These are phyloP conservation scores for Phytophthora litchii DNA, from an alignment of 352 stramenopile species.

Conservation along the genomic window DNA sequence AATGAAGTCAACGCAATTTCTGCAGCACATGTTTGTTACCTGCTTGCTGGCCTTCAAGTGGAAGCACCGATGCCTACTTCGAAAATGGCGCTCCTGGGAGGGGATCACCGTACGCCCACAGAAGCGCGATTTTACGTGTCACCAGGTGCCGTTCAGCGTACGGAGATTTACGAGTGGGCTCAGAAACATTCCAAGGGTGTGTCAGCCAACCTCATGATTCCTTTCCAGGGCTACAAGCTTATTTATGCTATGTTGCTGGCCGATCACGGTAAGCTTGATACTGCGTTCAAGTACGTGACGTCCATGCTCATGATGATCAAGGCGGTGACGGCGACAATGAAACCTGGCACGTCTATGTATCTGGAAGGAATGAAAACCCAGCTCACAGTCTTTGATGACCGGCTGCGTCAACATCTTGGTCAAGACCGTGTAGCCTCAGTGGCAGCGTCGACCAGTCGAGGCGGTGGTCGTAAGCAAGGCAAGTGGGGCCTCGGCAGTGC, in stretches of 20 bases:
- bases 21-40: slow-evolving; percentile 83
- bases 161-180: slow-evolving; percentile 87
- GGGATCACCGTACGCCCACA: slow-evolving; percentile 67
- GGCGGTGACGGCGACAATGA: slow-evolving; percentile 76
- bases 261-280: slow-evolving; percentile 84
- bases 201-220: slow-evolving; percentile 67
- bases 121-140: slow-evolving; percentile 88
- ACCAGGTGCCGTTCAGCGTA: slow-evolving; percentile 74
- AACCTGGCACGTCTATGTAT: slow-evolving; percentile 85
- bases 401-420: slow-evolving; percentile 83
- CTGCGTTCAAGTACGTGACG: slow-evolving; percentile 87
- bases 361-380: slow-evolving; percentile 90
- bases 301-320: slow-evolving; percentile 85
- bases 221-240: slow-evolving; percentile 90
- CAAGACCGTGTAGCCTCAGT: slow-evolving; percentile 78
- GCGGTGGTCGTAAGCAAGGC: slow-evolving; percentile 51
- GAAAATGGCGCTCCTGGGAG: slow-evolving; percentile 83
- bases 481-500: slow-evolving; percentile 85
- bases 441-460: slow-evolving; percentile 42
- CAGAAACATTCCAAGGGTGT: slow-evolving; percentile 63
- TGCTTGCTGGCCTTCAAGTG: slow-evolving; percentile 71
- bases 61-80: slow-evolving; percentile 78
- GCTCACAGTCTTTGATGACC: slow-evolving; percentile 84
- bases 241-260: slow-evolving; percentile 89
- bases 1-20: slow-evolving; percentile 66